Conservation (phyloP, 805 yeast genomes). For the Yamadazyma kitorensis region DNA sequence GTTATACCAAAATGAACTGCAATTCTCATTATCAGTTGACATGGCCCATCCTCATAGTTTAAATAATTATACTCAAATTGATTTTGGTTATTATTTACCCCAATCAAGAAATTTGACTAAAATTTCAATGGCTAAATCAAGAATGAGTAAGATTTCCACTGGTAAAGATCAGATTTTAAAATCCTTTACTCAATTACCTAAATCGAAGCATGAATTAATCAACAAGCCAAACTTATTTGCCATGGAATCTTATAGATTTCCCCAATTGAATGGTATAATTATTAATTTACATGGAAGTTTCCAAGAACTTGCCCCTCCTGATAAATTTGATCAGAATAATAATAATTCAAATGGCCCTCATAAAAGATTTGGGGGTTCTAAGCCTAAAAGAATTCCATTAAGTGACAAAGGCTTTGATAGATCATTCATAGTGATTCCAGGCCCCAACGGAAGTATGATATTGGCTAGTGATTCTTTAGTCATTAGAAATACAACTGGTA, state of each 20-base stretch:
- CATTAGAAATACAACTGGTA: constrained; percentile 59
- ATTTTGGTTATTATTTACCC: constrained; percentile 66
- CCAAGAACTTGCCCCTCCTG: constrained; percentile 64
- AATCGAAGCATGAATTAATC: constrained; percentile 66
- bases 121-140: constrained; percentile 52
- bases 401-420: constrained; percentile 82
- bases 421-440: constrained; percentile 71
- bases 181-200: constrained; percentile 69
- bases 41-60: constrained; percentile 53
- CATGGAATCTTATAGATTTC: constrained; percentile 72
- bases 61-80: constrained; percentile 13
- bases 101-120: constrained; percentile 74
- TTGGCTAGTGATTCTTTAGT: constrained; percentile 83
- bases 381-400: constrained; percentile 38
- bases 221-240: constrained; percentile 65
- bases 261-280: constrained; percentile 73
- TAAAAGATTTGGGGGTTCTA: too few species aligned
- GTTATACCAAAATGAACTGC: constrained; percentile 79
- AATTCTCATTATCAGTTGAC: constrained; percentile 79
- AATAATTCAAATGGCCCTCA: constrained; percentile 12
- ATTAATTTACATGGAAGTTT: constrained; percentile 82
- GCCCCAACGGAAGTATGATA: constrained; percentile 65
- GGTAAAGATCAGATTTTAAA: constrained; percentile 69
- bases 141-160: constrained; percentile 55
- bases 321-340: constrained; percentile 19